Conservation (phyloP, 2,329 filamentous ascomycete species). For the Knoxdaviesia capensis region DNA sequence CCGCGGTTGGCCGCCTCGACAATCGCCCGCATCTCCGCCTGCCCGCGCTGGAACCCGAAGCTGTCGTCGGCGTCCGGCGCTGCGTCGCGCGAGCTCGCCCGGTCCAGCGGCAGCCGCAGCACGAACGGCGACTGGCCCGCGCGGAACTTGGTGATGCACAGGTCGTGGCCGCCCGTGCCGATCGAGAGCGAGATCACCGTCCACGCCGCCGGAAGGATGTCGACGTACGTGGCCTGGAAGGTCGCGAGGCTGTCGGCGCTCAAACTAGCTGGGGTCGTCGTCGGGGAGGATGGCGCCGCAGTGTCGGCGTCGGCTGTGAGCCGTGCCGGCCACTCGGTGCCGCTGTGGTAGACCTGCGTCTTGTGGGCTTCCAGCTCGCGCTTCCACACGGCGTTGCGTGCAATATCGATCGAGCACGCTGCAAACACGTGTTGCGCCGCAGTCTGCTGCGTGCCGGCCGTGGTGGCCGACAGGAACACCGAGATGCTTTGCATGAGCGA, state of each 20-base stretch:
- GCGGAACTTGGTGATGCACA: constrained; percentile 75
- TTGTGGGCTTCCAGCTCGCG: constrained; percentile 34
- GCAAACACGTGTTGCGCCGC: constrained; percentile 33
- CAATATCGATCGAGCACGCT: constrained; percentile 45
- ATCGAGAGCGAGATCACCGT: constrained; percentile 70
- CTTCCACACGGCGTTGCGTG: constrained; percentile 46
- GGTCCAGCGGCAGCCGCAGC: constrained; percentile 64
- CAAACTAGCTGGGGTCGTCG: too few species aligned
- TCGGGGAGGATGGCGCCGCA: constrained; percentile 10
- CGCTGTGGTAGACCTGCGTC: neutral
- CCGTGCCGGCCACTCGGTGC: constrained; percentile 16
- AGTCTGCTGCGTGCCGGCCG: constrained; percentile 22
- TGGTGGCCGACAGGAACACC: constrained; percentile 44
- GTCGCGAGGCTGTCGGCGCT: constrained; percentile 5
- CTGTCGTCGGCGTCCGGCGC: constrained; percentile 38
- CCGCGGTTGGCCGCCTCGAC: constrained; percentile 66
- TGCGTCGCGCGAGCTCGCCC: constrained; percentile 61
- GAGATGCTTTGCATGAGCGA: constrained; percentile 43
- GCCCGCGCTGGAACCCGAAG: constrained; percentile 69
- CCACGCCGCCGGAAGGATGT: constrained; percentile 70
- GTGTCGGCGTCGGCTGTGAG: constrained; percentile 29
- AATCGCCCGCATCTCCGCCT: constrained; percentile 62
- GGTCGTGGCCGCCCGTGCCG: constrained; percentile 62
- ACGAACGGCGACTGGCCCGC: constrained; percentile 62
- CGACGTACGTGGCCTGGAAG: constrained; percentile 66